These are phyloP conservation scores for Pulveroboletus frians DNA, from an alignment of 768 basidiomycete species.

Conservation along the genomic window DNA sequence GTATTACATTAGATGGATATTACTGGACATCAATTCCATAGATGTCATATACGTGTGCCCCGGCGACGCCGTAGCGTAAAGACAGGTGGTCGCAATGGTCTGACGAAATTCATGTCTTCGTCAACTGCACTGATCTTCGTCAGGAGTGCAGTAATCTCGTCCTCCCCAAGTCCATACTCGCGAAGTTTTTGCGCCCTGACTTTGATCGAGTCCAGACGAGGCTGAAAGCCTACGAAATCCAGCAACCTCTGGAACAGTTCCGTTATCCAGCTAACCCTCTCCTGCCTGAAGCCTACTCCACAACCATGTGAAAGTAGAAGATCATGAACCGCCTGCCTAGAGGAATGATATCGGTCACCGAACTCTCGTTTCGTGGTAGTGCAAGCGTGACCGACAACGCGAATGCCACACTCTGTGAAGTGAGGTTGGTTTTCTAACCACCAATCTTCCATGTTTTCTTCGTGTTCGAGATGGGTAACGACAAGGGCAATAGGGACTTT, in stretches of 20 bases:
- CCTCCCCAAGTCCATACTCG: slow-evolving; percentile 24
- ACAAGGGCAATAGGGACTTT: slow-evolving; percentile 31
- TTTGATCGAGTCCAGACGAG: slow-evolving; percentile 19
- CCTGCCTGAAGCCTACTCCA: slow-evolving; percentile 18
- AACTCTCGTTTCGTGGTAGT: slow-evolving; percentile 31
- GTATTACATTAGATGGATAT: slow-evolving; percentile 5
- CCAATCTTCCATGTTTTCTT: slow-evolving; percentile 34
- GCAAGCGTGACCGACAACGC: slow-evolving; percentile 28
- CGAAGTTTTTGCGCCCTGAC: slow-evolving; percentile 23
- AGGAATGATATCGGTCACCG: slow-evolving; percentile 21
- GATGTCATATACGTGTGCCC: slow-evolving; percentile 4
- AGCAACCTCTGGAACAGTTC: slow-evolving; percentile 22
- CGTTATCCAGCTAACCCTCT: slow-evolving; percentile 22
- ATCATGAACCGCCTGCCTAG: slow-evolving; percentile 19
- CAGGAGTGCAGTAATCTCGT: slow-evolving; percentile 18
- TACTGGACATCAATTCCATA: slow-evolving; percentile 4
- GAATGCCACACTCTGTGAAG: slow-evolving; percentile 21
- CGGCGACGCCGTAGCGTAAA: slow-evolving; percentile 11
- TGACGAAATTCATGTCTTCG: slow-evolving; percentile 14
- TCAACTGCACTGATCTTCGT: slow-evolving; percentile 21
- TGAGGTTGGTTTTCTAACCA: slow-evolving; percentile 27
- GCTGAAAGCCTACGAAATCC: slow-evolving; percentile 19
- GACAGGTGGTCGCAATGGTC: background rate
- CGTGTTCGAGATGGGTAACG: slow-evolving; percentile 33
- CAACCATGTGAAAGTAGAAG: slow-evolving; percentile 17